phyloP scores from a whole-genome alignment of 345 rosid species.

The Salix caprea region DNA sequence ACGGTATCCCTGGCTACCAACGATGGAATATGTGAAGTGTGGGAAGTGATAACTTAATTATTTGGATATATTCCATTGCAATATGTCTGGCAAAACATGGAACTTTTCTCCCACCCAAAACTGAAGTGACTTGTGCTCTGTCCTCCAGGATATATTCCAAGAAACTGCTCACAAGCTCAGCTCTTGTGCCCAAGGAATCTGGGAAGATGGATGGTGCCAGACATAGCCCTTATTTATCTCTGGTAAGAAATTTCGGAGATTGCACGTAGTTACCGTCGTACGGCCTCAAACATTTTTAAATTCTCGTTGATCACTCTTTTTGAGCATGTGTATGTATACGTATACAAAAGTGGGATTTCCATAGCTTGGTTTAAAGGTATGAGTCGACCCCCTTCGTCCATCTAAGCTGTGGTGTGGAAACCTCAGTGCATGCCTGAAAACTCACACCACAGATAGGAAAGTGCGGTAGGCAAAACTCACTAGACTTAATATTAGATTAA shows the following conservation, averaged over 20 bases:
- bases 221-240: background rate
- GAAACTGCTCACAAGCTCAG: background rate
- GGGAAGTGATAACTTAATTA: background rate
- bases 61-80: background rate
- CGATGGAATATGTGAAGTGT: background rate
- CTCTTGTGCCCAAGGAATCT: background rate
- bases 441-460: background rate
- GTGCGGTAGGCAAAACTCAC: background rate
- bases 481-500: background rate
- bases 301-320: background rate
- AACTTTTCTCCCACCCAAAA: background rate
- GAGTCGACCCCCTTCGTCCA: background rate
- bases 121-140: background rate
- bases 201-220: conserved; percentile 7
- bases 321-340: background rate
- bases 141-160: background rate
- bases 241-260: background rate
- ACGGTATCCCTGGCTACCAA: background rate
- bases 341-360: background rate
- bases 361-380: background rate
- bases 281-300: background rate
- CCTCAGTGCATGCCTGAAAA: background rate
- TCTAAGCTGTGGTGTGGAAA: background rate
- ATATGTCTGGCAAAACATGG: background rate
- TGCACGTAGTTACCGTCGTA: background rate